Conservation (phyloP, 148 eudicot genomes). For the Simmondsia chinensis region DNA sequence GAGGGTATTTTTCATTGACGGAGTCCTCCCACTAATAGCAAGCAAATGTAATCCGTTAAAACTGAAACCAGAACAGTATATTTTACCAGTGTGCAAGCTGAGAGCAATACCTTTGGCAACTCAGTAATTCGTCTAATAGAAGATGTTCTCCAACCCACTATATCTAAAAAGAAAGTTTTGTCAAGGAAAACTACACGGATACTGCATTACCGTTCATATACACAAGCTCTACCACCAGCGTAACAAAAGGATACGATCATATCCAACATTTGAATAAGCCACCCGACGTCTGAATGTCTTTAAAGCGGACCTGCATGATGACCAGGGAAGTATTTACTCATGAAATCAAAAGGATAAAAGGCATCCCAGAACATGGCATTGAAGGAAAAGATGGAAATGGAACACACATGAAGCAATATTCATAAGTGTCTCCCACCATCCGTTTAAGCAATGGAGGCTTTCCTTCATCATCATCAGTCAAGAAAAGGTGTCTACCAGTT, state of each 20-base stretch:
- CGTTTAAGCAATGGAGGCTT: constrained; percentile 91
- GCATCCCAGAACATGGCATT: background rate
- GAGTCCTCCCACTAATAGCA: constrained; percentile 39
- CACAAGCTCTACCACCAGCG: background rate
- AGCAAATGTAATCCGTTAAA: too few relatives aligned
- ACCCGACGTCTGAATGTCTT: constrained; percentile 73
- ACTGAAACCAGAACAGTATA: too few relatives aligned
- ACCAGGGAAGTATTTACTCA: constrained; percentile 3
- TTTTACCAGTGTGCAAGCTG: too few relatives aligned
- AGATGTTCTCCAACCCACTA: constrained; percentile 98
- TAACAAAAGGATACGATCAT: constrained; percentile 79
- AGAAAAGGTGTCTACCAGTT: constrained; percentile 90
- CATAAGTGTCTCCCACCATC: constrained; percentile 77
- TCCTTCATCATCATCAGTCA: constrained; percentile 69
- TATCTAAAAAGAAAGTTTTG: constrained; percentile 39
- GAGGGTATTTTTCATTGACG: constrained; percentile 38
- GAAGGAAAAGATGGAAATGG: constrained; percentile 3
- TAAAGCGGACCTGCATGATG: constrained; percentile 69
- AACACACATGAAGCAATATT: constrained; percentile 59
- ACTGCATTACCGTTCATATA: background rate
- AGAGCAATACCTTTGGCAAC: constrained; percentile 83
- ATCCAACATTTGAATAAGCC: constrained; percentile 82
- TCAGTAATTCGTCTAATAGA: constrained; percentile 75
- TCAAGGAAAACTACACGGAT: constrained; percentile 28
- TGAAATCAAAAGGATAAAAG: background rate